Evolutionary conservation across 2,329 filamentous ascomycete genomes (phyloP).

Genomic region (Pyrenochaeta sp.): DNA sequence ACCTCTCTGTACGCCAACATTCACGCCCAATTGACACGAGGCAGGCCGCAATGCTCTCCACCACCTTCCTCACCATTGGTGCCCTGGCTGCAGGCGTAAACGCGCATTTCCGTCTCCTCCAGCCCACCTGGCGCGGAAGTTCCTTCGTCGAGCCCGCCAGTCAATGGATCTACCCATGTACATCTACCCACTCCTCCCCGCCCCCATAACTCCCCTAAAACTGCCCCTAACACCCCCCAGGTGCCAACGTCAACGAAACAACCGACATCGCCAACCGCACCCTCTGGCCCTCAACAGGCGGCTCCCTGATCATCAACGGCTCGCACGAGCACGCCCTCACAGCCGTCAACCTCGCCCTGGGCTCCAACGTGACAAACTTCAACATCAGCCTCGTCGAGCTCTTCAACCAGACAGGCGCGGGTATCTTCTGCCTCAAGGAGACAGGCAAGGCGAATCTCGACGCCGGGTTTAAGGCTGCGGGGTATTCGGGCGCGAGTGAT

Average conservation of each 20-base stretch:
- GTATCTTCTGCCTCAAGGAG: slow-evolving; percentile 55
- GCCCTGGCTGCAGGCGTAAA: slow-evolving; percentile 42
- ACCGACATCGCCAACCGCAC: slow-evolving; percentile 52
- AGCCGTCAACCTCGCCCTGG: slow-evolving; percentile 57
- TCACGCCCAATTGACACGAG: not conserved
- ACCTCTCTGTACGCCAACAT: too few relatives aligned
- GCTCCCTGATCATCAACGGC: slow-evolving; percentile 51
- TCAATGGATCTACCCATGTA: slow-evolving; percentile 53
- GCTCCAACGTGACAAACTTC: slow-evolving; percentile 51
- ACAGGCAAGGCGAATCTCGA: slow-evolving; percentile 36
- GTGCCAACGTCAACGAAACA: slow-evolving; percentile 51
- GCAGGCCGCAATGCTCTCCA: slow-evolving; percentile 25
- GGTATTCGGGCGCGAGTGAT: slow-evolving; percentile 27
- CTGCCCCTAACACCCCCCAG: too few relatives aligned
- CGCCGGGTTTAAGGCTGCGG: slow-evolving; percentile 30
- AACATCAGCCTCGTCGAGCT: slow-evolving; percentile 53
- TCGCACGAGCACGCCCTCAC: slow-evolving; percentile 55
- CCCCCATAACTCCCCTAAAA: slow-evolving; percentile 2
- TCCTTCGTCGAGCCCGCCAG: slow-evolving; percentile 47
- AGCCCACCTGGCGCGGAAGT: slow-evolving; percentile 53
- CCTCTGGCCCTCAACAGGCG: slow-evolving; percentile 55
- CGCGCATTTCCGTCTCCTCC: slow-evolving; percentile 54
- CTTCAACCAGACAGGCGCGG: slow-evolving; percentile 59
- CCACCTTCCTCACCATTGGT: slow-evolving; percentile 23
- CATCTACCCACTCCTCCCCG: slow-evolving; percentile 6